These are phyloP conservation scores for Omphalea diandra DNA, from an alignment of 441 rosid species.

Conservation along the genomic window DNA sequence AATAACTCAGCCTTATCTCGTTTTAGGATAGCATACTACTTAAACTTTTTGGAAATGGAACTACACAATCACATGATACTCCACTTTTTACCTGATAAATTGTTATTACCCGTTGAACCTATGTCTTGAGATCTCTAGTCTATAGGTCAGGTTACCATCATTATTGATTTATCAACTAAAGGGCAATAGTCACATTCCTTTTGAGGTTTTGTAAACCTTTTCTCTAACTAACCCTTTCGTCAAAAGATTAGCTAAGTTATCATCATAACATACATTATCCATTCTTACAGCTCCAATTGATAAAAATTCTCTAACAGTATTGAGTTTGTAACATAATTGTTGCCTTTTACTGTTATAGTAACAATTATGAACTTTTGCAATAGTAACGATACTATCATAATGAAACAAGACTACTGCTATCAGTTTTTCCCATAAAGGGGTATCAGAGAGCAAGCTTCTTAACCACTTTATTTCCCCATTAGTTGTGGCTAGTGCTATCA, in stretches of 20 bases:
- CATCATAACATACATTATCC: no score
- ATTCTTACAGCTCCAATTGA: neutral
- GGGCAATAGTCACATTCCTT: constrained; percentile 2
- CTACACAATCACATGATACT: no score
- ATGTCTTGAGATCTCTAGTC: neutral
- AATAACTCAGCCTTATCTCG: neutral
- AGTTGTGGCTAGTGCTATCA: neutral
- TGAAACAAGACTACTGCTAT: neutral
- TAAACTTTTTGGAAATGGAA: neutral
- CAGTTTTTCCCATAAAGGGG: neutral
- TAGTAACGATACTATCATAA: neutral
- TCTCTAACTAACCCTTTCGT: neutral
- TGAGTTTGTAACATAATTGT: neutral
- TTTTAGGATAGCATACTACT: no score
- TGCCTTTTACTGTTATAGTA: neutral
- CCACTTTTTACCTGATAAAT: no score
- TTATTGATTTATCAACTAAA: no score
- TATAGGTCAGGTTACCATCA: no score
- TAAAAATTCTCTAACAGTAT: neutral
- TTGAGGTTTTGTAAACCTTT: no score
- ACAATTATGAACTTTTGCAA: neutral
- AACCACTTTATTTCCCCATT: constrained; percentile 7
- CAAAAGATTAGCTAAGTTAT: neutral
- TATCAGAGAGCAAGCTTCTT: neutral
- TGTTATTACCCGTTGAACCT: no score